phyloP scores from a whole-genome alignment of 805 yeast species.

The Pichia paraexigua region DNA sequence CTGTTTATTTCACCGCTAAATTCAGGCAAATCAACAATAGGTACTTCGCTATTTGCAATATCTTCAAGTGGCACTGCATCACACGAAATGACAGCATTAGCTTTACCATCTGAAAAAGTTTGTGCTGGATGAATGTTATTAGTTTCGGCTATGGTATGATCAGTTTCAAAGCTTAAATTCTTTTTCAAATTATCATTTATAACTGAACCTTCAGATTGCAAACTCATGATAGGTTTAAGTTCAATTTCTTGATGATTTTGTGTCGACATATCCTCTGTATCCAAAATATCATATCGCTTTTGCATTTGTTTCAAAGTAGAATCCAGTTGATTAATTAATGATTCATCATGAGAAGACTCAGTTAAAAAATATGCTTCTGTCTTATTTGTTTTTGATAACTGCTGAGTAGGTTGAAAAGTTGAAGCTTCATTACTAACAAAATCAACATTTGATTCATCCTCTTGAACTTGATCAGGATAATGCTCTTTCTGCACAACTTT shows the following conservation, averaged over 20 bases:
- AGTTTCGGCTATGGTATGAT: background rate
- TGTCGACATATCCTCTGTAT: background rate
- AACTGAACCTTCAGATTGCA: background rate
- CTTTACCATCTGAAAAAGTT: background rate
- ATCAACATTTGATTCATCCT: background rate
- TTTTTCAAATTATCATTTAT: background rate
- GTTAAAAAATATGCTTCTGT: background rate
- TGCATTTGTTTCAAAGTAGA: background rate
- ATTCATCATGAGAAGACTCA: background rate
- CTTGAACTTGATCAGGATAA: constrained; percentile 1
- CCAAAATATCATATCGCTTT: background rate
- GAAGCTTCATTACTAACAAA: background rate
- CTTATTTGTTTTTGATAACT: background rate
- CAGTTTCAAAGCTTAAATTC: background rate
- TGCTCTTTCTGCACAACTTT: constrained; percentile 6
- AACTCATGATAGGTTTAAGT: background rate
- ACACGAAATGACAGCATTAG: background rate
- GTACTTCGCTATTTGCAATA: background rate
- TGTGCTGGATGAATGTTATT: background rate
- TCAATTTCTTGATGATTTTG: background rate
- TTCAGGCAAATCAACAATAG: background rate
- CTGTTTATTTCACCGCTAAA: background rate
- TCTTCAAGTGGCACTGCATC: background rate
- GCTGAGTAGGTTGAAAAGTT: background rate
- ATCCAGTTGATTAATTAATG: constrained; percentile 2